Percentiles rank a stretch among this genome's conserved stretches.
Evolutionary conservation across 805 yeast species (phyloP).

Genomic region (Candida insectorum): DNA sequence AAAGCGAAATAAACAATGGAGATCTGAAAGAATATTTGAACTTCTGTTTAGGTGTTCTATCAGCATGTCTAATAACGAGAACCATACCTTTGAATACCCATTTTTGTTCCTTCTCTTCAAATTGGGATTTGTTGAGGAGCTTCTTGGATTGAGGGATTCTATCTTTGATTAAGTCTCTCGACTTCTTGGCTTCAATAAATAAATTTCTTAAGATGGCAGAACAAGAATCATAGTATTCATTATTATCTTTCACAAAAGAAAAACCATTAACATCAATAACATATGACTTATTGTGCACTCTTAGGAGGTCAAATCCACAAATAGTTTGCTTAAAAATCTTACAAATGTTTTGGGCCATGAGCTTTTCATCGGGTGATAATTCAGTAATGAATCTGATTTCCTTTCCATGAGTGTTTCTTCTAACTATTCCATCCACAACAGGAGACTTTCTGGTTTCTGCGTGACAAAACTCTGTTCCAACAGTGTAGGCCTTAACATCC

Average conservation of each 20-base stretch:
- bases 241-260: slow-evolving; percentile 92
- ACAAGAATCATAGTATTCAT: slow-evolving; percentile 78
- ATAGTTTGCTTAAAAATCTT: slow-evolving; percentile 83
- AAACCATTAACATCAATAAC: slow-evolving; percentile 98
- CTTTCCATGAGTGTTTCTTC: slow-evolving; percentile 96
- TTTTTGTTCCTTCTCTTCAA: slow-evolving; percentile 72
- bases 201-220: slow-evolving; percentile 72
- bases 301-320: slow-evolving; percentile 91
- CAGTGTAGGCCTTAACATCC: slow-evolving; percentile 98
- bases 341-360: slow-evolving; percentile 77
- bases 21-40: slow-evolving; percentile 92
- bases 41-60: slow-evolving; percentile 97
- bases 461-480: slow-evolving; percentile 86
- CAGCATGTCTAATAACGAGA: slow-evolving; percentile 92
- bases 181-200: slow-evolving; percentile 54
- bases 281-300: slow-evolving; percentile 84
- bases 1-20: slow-evolving; percentile 75
- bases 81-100: slow-evolving; percentile 97
- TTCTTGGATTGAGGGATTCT: slow-evolving; percentile 33
- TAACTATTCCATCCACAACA: slow-evolving; percentile 97
- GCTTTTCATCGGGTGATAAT: slow-evolving; percentile 67
- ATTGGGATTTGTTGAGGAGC: slow-evolving; percentile 32
- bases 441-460: slow-evolving; percentile 99
- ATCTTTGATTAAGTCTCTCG: slow-evolving; percentile 37
- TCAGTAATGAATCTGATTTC: slow-evolving; percentile 90